Conservation (phyloP, 768 basidiomycete genomes). For the Suillus clintonianus region DNA sequence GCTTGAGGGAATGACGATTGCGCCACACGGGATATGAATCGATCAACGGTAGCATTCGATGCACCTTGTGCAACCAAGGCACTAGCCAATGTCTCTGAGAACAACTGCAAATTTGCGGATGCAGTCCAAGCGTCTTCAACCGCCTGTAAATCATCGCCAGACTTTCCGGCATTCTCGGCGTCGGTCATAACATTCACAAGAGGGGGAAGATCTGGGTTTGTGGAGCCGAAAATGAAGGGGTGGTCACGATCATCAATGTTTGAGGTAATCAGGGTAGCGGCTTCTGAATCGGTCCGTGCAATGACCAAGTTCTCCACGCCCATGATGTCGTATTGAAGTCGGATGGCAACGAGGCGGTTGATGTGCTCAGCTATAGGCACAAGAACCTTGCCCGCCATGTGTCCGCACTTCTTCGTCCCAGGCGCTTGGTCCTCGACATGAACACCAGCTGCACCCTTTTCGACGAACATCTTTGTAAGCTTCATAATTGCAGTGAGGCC, state of each 20-base stretch:
- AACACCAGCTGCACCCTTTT: constrained; percentile 96
- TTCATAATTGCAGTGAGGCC: constrained; percentile 99
- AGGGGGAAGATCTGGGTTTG: constrained; percentile 69
- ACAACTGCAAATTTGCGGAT: constrained; percentile 78
- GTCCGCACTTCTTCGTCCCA: constrained; percentile 94
- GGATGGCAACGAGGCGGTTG: constrained; percentile 95
- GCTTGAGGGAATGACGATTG: constrained; percentile 72
- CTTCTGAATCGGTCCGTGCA: constrained; percentile 95
- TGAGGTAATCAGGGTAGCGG: constrained; percentile 93
- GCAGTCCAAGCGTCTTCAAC: constrained; percentile 88
- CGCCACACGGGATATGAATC: constrained; percentile 64
- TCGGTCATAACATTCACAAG: constrained; percentile 81
- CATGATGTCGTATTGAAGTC: constrained; percentile 98
- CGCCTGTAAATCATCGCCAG: constrained; percentile 77
- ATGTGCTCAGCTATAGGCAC: constrained; percentile 98
- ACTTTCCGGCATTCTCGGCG: constrained; percentile 80
- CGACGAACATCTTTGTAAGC: constrained; percentile 97
- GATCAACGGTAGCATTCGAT: constrained; percentile 48
- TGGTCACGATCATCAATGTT: constrained; percentile 99
- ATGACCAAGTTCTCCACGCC: constrained; percentile 93
- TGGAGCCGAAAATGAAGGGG: constrained; percentile 91
- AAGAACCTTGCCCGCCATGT: constrained; percentile 95
- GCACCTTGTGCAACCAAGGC: constrained; percentile 65
- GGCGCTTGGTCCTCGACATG: constrained; percentile 98
- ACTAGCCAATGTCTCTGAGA: constrained; percentile 68